phyloP scores from a whole-genome alignment of 179 eudicot genomes.

The Silene noctiflora region DNA sequence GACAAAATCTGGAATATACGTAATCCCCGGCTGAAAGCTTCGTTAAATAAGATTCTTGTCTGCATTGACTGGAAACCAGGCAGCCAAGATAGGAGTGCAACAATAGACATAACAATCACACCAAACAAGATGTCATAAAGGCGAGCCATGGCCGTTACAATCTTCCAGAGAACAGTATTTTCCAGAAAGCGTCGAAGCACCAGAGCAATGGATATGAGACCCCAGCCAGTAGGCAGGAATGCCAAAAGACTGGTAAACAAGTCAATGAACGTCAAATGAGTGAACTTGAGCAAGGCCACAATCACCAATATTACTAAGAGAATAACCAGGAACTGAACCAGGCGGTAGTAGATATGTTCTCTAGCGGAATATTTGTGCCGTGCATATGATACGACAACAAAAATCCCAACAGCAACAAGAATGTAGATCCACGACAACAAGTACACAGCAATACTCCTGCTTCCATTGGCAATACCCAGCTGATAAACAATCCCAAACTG shows the following conservation, averaged over 20 bases:
- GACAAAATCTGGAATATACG: conserved; percentile 68
- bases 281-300: conserved; percentile 56
- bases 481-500: conserved; percentile 92
- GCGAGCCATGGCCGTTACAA: conserved; percentile 67
- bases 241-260: conserved; percentile 72
- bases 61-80: conserved; percentile 96
- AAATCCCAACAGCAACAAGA: conserved; percentile 50
- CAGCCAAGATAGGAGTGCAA: conserved; percentile 77
- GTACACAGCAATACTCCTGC: conserved; percentile 62
- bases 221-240: conserved; percentile 89
- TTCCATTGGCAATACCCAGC: conserved; percentile 61
- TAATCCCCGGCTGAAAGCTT: conserved; percentile 83
- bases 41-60: conserved; percentile 84
- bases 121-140: conserved; percentile 81
- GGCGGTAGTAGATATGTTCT: conserved; percentile 76
- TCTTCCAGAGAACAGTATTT: conserved; percentile 50
- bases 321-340: conserved; percentile 69
- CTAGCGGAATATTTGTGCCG: conserved; percentile 66
- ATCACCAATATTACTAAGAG: conserved; percentile 49
- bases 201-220: conserved; percentile 64
- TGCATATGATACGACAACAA: conserved; percentile 45
- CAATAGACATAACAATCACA: conserved; percentile 70
- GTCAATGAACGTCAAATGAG: conserved; percentile 49
- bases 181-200: conserved; percentile 56
- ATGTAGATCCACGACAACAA: conserved; percentile 82